These are phyloP conservation scores for Penicillium atrosanguineum DNA, from an alignment of 495 filamentous ascomycete species.

Conservation along the genomic window DNA sequence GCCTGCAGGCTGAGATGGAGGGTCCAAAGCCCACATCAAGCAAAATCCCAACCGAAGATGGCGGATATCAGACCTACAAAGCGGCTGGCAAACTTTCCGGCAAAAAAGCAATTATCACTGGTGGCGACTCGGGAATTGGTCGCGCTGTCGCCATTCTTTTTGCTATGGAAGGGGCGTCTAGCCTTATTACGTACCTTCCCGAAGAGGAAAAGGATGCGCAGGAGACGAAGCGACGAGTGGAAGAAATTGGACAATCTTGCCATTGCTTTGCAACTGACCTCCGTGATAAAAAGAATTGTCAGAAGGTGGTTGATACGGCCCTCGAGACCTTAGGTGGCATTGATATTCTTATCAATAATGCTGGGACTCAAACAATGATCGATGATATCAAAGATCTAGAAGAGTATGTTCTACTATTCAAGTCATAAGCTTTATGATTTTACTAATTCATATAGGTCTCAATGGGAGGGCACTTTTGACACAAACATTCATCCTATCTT, in stretches of 20 bases:
- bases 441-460: constrained; percentile 47
- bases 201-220: constrained; percentile 76
- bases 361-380: constrained; percentile 71
- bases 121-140: constrained; percentile 81
- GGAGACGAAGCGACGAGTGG: constrained; percentile 67
- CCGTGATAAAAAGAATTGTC: constrained; percentile 61
- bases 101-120: constrained; percentile 77
- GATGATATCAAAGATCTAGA: constrained; percentile 68
- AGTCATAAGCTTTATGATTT: not conserved
- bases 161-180: constrained; percentile 79
- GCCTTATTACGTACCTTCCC: constrained; percentile 70
- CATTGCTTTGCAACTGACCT: constrained; percentile 61
- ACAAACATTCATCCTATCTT: constrained; percentile 72
- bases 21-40: constrained; percentile 60
- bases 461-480: constrained; percentile 74
- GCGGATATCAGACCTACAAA: constrained; percentile 72
- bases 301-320: constrained; percentile 64
- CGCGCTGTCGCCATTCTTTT: constrained; percentile 75
- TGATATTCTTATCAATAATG: constrained; percentile 81
- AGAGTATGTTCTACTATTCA: constrained; percentile 51
- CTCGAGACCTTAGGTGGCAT: constrained; percentile 63
- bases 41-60: constrained; percentile 66
- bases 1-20: constrained; percentile 63
- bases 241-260: constrained; percentile 62
- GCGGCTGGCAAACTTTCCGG: constrained; percentile 73